These are phyloP conservation scores for Aspergillus affinis DNA, from an alignment of 495 filamentous ascomycete genomes.

Conservation along the genomic window DNA sequence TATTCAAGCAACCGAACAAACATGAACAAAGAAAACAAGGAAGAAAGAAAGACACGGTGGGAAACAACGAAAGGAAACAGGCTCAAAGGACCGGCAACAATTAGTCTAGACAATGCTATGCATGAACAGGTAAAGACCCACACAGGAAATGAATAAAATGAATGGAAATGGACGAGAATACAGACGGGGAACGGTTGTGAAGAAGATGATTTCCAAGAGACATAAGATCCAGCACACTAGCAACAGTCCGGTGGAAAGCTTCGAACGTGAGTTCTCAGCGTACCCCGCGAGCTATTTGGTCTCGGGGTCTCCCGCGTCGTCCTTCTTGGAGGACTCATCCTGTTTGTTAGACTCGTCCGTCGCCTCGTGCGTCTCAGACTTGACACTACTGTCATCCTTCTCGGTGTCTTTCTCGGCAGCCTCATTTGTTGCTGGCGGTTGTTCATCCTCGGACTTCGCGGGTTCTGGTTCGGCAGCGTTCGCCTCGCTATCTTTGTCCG, in stretches of 20 bases:
- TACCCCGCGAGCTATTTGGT: neutral
- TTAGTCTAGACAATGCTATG: constrained; percentile 4
- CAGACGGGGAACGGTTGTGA: neutral
- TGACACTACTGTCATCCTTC: neutral
- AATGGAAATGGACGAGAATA: neutral
- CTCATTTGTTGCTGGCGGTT: constrained; percentile 5
- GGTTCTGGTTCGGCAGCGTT: constrained; percentile 2
- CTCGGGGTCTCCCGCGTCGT: neutral
- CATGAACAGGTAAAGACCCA: neutral
- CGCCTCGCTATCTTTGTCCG: constrained; percentile 6
- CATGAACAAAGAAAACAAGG: neutral
- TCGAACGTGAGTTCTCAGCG: neutral
- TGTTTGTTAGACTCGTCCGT: constrained; percentile 5
- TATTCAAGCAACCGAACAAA: constrained; percentile 2
- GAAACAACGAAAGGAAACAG: constrained; percentile 1
- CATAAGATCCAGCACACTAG: neutral
- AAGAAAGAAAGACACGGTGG: neutral
- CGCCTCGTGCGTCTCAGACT: neutral
- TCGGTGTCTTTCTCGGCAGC: constrained; percentile 7
- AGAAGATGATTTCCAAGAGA: neutral
- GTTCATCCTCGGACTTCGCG: constrained; percentile 4
- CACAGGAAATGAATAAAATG: neutral
- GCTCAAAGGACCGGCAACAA: neutral
- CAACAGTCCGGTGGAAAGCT: neutral
- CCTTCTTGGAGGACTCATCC: constrained; percentile 6